Evolutionary conservation across 2,329 filamentous ascomycete genomes (phyloP).

Genomic region (Aspergillus pseudoglaucus): DNA sequence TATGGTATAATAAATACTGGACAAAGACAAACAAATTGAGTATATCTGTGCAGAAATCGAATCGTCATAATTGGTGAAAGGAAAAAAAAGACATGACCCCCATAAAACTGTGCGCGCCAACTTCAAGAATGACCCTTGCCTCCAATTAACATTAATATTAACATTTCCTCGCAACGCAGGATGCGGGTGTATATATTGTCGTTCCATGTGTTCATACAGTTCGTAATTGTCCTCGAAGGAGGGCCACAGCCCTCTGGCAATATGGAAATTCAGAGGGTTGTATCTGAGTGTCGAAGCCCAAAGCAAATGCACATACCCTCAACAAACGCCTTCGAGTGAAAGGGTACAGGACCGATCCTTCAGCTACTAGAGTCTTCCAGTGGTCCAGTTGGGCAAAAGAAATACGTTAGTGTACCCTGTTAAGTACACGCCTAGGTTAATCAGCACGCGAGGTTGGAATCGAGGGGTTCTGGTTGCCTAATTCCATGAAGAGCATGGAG

Average conservation of each 20-base stretch:
- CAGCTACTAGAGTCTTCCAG: too few species aligned
- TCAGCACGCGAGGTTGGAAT: slow-evolving; percentile 17
- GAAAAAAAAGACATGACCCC: slow-evolving; percentile 6
- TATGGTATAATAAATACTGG: slow-evolving; percentile 10
- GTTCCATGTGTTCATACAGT: slow-evolving; percentile 22
- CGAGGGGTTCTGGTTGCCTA: slow-evolving; percentile 23
- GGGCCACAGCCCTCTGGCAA: too few species aligned
- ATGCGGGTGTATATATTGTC: slow-evolving; percentile 16
- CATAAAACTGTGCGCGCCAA: background rate
- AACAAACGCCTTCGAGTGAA: too few species aligned
- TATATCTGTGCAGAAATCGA: background rate
- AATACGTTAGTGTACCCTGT: background rate
- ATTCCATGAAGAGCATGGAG: slow-evolving; percentile 42
- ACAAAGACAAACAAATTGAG: slow-evolving; percentile 1
- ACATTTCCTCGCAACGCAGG: slow-evolving; percentile 13
- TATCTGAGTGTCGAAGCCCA: too few species aligned
- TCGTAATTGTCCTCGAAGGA: slow-evolving; percentile 18
- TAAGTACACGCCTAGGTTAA: background rate
- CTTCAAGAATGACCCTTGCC: slow-evolving; percentile 9
- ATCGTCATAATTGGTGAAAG: slow-evolving; percentile 4
- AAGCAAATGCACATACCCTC: too few species aligned
- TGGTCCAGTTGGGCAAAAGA: background rate
- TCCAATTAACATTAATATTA: slow-evolving; percentile 33
- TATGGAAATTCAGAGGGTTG: too few species aligned
- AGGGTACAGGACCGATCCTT: too few species aligned